Evolutionary conservation across 2,329 filamentous ascomycete genomes (phyloP), one percentile per base, ranked within the genome.

Genomic region (Paecilomyces formosus): DNA sequence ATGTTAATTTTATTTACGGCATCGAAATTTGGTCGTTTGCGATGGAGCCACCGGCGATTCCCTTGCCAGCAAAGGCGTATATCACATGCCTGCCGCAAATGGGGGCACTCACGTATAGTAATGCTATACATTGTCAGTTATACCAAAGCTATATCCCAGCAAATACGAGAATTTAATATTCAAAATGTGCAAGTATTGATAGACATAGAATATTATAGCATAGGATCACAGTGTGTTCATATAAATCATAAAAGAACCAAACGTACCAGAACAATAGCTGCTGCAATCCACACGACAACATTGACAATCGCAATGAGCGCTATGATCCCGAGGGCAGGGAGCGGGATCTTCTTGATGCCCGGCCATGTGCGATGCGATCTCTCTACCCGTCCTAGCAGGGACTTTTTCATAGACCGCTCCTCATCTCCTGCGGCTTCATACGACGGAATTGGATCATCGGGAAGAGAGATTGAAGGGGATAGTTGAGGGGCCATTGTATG

Each of bases 281-380:
- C 80, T 22, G 78, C 81, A 54, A 80, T 75, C 85, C 85, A 87
- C 8, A 84, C 81, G 2, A 83, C 56, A 2, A 81, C 65, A 68
- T 87, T 87, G 55, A 85, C 69, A 3, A 78, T 54, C 1, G 81
- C 75, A 49, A 87, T 71, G 0, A 81, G 70, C 1, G 79, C 53
- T 28, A 87, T 85, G 30, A 86, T 84, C 1, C 79, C 80, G 45
- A 87, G 74, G 0, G 81, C 83, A 1, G 78, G 71, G 3, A 85
- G 78, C 0, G 84, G 85, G 3, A 87, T 75, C 58, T 78, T 81
- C 31, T 79, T 75, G 12, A 87, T 68, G 8, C 81, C 81, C 0
- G 84, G 84, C 24, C 83, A 74, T 3, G 78, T 76, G 54, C 75
- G 67, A 67, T 85, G 83, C 54, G 79, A 81, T 54, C 62, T 64